Percentiles rank a stretch among this genome's conserved stretches.
phyloP scores from a whole-genome alignment of 179 eudicot species.

The Heliamphora pulchella region DNA sequence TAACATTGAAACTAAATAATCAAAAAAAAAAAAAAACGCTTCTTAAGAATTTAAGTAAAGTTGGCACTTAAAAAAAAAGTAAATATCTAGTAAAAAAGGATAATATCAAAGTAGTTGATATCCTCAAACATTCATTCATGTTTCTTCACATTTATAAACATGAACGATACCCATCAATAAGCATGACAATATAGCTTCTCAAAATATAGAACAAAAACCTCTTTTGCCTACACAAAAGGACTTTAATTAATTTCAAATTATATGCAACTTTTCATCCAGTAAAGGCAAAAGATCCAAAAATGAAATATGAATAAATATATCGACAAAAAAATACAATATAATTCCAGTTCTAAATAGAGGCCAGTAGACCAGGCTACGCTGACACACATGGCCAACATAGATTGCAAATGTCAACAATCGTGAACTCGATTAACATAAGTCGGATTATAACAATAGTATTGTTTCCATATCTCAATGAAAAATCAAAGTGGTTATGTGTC shows the following conservation, averaged over 20 bases:
- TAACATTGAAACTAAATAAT: neutral
- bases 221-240: neutral
- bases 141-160: neutral
- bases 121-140: neutral
- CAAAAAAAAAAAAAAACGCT: neutral
- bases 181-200: neutral
- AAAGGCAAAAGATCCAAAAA: neutral
- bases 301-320: neutral
- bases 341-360: neutral
- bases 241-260: neutral
- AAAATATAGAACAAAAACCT: neutral
- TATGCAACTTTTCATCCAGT: neutral
- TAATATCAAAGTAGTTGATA: neutral
- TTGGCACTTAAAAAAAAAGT: neutral
- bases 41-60: neutral
- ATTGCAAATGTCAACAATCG: neutral
- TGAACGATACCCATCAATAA: neutral
- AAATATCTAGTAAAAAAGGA: neutral
- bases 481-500: neutral
- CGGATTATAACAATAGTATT: neutral
- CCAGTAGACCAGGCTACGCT: neutral
- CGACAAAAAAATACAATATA: neutral
- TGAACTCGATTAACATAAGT: neutral
- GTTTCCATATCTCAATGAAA: neutral
- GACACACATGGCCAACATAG: neutral